A percentile compares a stretch with the other conserved stretches of the same genome.
These are phyloP conservation scores for Verticillium klebahnii DNA, from an alignment of 2,329 filamentous ascomycete genomes.

Conservation along the genomic window DNA sequence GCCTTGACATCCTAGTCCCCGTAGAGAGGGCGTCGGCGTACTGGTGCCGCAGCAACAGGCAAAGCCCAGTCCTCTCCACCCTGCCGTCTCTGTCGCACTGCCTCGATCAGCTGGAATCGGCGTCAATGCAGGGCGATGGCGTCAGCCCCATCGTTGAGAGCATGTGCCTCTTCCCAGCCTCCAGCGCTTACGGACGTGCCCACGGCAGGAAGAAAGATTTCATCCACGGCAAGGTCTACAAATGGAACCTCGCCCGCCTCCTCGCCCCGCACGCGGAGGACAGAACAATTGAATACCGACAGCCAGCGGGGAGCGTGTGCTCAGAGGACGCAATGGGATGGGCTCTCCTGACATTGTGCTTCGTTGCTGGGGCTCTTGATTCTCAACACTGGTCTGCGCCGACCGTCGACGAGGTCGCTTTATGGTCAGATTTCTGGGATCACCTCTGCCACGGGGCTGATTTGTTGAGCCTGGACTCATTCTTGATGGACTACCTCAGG, in stretches of 20 bases:
- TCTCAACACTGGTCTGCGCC: conserved; percentile 6
- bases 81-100: conserved; percentile 15
- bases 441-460: not conserved
- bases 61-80: conserved; percentile 17
- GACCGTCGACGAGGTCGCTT: not conserved
- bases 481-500: not conserved
- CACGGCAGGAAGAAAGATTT: conserved; percentile 26
- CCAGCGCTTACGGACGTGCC: conserved; percentile 23
- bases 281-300: conserved; percentile 31
- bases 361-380: conserved; percentile 24
- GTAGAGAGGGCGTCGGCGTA: conserved; percentile 19
- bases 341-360: conserved; percentile 25
- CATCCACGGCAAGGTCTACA: conserved; percentile 32
- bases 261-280: conserved; percentile 7
- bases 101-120: conserved; percentile 18
- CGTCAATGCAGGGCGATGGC: conserved; percentile 1
- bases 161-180: conserved; percentile 26
- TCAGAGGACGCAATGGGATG: conserved; percentile 25
- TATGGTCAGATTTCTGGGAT: not conserved
- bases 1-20: conserved; percentile 25
- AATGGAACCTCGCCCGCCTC: conserved; percentile 32
- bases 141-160: conserved; percentile 18
- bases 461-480: not conserved
- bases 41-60: conserved; percentile 31
- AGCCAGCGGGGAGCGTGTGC: conserved; percentile 24